A percentile compares a stretch with the other conserved stretches of the same genome.
These are phyloP conservation scores for Capronia epimyces DNA, from an alignment of 2,329 filamentous ascomycete genomes.

Conservation along the genomic window DNA sequence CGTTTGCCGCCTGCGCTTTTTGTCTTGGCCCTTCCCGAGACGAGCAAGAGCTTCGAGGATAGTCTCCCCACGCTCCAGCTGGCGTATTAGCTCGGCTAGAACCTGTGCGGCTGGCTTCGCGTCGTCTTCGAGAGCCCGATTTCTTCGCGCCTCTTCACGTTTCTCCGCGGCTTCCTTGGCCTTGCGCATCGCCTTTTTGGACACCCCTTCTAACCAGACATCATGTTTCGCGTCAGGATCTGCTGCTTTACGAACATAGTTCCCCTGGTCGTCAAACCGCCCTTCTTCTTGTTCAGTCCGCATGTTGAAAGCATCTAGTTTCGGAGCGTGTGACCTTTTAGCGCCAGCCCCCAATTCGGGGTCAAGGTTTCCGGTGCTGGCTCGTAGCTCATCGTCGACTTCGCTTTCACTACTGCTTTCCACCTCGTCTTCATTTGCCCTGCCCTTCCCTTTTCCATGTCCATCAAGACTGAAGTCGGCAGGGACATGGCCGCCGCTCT, in stretches of 20 bases:
- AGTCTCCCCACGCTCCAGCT: conserved; percentile 75
- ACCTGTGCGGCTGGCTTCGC: conserved; percentile 67
- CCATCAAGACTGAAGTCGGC: conserved; percentile 49
- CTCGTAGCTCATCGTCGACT: conserved; percentile 61
- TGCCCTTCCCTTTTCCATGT: conserved; percentile 24
- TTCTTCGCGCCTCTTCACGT: conserved; percentile 68
- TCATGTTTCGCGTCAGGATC: conserved; percentile 91
- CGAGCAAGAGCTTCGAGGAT: conserved; percentile 80
- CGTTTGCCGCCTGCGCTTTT: conserved; percentile 34
- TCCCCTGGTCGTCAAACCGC: conserved; percentile 82
- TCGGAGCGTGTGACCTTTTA: conserved; percentile 86
- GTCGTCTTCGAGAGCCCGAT: conserved; percentile 69
- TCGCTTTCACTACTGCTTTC: conserved; percentile 55
- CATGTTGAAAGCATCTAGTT: conserved; percentile 96
- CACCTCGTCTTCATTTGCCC: conserved; percentile 56
- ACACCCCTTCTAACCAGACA: conserved; percentile 84
- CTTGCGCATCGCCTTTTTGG: conserved; percentile 85
- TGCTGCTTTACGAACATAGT: conserved; percentile 80
- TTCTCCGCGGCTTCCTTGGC: conserved; percentile 83
- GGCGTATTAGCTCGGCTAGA: conserved; percentile 64
- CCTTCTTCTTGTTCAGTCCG: conserved; percentile 85
- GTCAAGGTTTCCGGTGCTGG: conserved; percentile 71
- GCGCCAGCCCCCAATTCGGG: conserved; percentile 85
- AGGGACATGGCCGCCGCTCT: conserved; percentile 63
- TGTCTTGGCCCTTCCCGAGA: conserved; percentile 61